phyloP scores from a whole-genome alignment of 768 basidiomycete genomes.

The Tricholoma sp. region DNA sequence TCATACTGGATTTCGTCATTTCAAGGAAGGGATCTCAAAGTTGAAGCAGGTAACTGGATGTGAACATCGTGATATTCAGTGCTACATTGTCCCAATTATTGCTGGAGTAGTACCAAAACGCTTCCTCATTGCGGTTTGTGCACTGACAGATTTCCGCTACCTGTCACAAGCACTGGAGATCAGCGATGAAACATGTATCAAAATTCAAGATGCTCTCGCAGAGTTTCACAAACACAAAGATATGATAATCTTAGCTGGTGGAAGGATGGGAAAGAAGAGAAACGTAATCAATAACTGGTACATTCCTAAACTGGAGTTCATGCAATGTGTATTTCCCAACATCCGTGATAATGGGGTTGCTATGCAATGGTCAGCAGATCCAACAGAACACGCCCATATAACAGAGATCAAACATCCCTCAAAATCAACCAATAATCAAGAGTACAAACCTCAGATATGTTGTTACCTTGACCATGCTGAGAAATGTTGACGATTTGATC shows the following conservation, averaged over 20 bases:
- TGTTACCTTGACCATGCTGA: conserved; percentile 25
- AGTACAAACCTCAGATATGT: conserved; percentile 30
- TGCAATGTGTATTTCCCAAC: conserved; percentile 23
- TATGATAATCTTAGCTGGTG: conserved; percentile 23
- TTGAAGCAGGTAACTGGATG: conserved; percentile 39
- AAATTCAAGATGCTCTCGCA: conserved; percentile 16
- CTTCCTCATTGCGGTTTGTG: conserved; percentile 29
- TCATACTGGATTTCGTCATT: conserved; percentile 29
- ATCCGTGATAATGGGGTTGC: conserved; percentile 24
- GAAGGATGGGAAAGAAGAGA: conserved; percentile 13
- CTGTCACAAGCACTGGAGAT: conserved; percentile 24
- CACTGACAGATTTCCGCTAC: conserved; percentile 12
- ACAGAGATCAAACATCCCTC: conserved; percentile 27
- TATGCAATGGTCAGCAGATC: conserved; percentile 31
- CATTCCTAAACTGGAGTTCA: conserved; percentile 40
- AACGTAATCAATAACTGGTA: conserved; percentile 25
- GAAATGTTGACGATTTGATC: conserved; percentile 11
- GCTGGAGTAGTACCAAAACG: conserved; percentile 22
- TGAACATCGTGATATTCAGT: conserved; percentile 33
- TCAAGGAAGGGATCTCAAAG: conserved; percentile 30
- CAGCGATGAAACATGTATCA: conserved; percentile 10
- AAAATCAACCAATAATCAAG: conserved; percentile 24
- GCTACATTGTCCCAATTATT: conserved; percentile 28
- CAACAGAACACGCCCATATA: conserved; percentile 29
- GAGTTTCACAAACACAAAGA: conserved; percentile 33